phyloP scores from a whole-genome alignment of 2,329 filamentous ascomycete species.

The Aspergillus amoenus region DNA sequence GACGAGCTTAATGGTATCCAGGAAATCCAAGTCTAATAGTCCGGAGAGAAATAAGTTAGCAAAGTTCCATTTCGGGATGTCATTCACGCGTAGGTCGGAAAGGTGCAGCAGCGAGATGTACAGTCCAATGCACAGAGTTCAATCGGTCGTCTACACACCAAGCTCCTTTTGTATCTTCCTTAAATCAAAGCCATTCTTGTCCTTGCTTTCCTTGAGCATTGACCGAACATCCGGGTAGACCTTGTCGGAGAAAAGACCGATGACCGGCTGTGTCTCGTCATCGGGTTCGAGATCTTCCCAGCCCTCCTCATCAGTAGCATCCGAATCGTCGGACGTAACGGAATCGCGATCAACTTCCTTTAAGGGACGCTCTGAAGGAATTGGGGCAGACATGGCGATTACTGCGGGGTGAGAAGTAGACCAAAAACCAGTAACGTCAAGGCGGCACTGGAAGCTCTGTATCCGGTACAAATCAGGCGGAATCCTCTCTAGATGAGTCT shows the following conservation, averaged over 20 bases:
- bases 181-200: constrained; percentile 67
- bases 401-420: constrained; percentile 2
- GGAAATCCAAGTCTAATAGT: constrained; percentile 64
- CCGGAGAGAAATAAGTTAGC: constrained; percentile 19
- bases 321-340: constrained; percentile 42
- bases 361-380: constrained; percentile 19
- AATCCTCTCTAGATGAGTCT: background rate
- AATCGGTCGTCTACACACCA: constrained; percentile 39
- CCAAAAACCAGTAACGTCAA: background rate
- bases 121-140: constrained; percentile 6
- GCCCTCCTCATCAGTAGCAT: constrained; percentile 51
- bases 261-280: constrained; percentile 60
- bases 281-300: constrained; percentile 64
- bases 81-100: constrained; percentile 10
- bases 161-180: constrained; percentile 55
- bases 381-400: constrained; percentile 31
- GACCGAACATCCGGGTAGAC: constrained; percentile 63
- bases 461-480: background rate
- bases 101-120: constrained; percentile 10
- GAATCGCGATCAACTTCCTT: constrained; percentile 28
- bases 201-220: constrained; percentile 69
- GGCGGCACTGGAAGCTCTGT: background rate
- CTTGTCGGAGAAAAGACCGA: constrained; percentile 67
- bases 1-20: constrained; percentile 71
- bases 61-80: background rate